Evolutionary conservation across 2,329 filamentous ascomycete genomes (phyloP).

Genomic region (Sarocladiaceae sp.): DNA sequence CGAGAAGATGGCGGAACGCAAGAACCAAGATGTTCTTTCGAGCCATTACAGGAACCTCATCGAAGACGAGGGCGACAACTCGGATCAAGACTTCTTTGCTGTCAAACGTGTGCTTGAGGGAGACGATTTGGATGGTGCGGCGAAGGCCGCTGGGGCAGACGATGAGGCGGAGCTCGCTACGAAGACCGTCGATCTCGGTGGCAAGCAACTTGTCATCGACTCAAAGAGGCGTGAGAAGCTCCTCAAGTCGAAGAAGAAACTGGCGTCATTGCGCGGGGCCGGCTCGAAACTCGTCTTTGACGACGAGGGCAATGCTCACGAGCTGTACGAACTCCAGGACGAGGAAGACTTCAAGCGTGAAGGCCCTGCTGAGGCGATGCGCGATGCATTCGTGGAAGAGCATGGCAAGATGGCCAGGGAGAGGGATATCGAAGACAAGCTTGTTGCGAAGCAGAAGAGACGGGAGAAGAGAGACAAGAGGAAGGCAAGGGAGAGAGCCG

Average conservation of each 20-base stretch:
- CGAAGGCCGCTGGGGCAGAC: slow-evolving; percentile 31
- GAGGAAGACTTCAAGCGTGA: slow-evolving; percentile 72
- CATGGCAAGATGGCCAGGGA: slow-evolving; percentile 65
- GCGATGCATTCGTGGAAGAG: slow-evolving; percentile 68
- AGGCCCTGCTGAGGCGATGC: slow-evolving; percentile 70
- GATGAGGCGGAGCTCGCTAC: slow-evolving; percentile 14
- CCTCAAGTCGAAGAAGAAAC: slow-evolving; percentile 90
- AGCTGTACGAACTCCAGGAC: slow-evolving; percentile 81
- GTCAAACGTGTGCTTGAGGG: slow-evolving; percentile 77
- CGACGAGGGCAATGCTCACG: slow-evolving; percentile 80
- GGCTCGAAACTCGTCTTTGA: slow-evolving; percentile 85
- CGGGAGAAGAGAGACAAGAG: slow-evolving; percentile 68
- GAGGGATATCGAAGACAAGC: slow-evolving; percentile 80
- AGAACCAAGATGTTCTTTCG: slow-evolving; percentile 93
- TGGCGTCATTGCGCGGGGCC: slow-evolving; percentile 83
- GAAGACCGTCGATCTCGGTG: slow-evolving; percentile 50
- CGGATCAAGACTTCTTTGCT: slow-evolving; percentile 75
- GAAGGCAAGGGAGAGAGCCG: slow-evolving; percentile 56
- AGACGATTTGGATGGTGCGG: slow-evolving; percentile 53
- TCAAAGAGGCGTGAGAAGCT: slow-evolving; percentile 93
- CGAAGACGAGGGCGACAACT: slow-evolving; percentile 49
- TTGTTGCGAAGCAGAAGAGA: slow-evolving; percentile 68
- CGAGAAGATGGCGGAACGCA: slow-evolving; percentile 95
- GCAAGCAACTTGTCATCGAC: slow-evolving; percentile 74
- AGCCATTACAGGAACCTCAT: slow-evolving; percentile 88